These are phyloP conservation scores for Fusarium neocosmosporiellum DNA, from an alignment of 2,329 filamentous ascomycete genomes.

Conservation along the genomic window DNA sequence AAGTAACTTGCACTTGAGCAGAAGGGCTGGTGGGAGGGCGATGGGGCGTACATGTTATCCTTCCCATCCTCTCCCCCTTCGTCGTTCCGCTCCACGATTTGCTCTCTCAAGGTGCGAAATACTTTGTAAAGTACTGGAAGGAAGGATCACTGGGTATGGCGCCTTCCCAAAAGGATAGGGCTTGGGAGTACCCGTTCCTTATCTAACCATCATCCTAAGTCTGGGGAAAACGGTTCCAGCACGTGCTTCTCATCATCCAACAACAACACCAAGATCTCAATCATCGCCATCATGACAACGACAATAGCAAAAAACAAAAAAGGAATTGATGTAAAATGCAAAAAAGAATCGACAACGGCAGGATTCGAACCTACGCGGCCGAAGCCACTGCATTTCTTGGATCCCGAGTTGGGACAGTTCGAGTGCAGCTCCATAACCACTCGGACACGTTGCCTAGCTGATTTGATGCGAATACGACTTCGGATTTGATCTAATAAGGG, in stretches of 20 bases:
- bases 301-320: neutral
- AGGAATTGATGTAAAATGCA: neutral
- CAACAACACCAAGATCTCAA: neutral
- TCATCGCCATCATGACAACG: neutral
- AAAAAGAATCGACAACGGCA: neutral
- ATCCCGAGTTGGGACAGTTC: neutral
- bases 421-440: neutral
- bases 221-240: neutral
- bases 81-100: neutral
- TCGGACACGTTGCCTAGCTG: neutral
- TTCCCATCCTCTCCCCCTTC: neutral
- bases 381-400: neutral
- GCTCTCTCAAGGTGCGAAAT: neutral
- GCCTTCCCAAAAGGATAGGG: neutral
- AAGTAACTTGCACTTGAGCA: neutral
- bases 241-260: neutral
- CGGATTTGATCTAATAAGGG: neutral
- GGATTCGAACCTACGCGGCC: neutral
- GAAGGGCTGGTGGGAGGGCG: neutral
- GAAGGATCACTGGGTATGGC: neutral
- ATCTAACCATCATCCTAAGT: neutral
- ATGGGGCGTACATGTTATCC: neutral
- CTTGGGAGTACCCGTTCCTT: neutral
- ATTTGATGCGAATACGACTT: neutral
- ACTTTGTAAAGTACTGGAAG: neutral